Evolutionary conservation across 192 early-diverging fungal species (phyloP).

Genomic region (Linnemannia hyalina): DNA sequence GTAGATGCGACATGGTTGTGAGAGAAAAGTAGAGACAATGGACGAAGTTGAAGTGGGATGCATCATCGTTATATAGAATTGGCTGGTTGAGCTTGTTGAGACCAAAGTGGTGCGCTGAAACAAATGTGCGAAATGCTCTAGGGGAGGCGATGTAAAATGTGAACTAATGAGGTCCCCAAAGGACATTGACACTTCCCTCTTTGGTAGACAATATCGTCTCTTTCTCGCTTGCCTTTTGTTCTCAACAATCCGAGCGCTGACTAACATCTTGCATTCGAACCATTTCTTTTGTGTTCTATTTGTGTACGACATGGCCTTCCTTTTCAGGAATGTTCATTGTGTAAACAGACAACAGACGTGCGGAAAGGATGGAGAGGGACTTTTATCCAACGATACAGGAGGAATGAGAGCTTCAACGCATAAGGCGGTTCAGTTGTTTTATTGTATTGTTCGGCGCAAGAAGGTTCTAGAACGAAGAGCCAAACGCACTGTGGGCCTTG

Average conservation of each 20-base stretch:
- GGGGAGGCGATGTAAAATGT: background rate
- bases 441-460: background rate
- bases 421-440: background rate
- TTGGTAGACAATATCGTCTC: background rate
- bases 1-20: background rate
- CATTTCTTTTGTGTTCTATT: background rate
- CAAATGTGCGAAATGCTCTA: background rate
- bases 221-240: background rate
- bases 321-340: background rate
- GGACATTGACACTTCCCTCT: background rate
- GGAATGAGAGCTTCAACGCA: background rate
- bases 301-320: background rate
- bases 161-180: background rate
- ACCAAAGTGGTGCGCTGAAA: background rate
- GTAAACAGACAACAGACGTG: background rate
- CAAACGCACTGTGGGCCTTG: slow-evolving; percentile 66
- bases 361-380: background rate
- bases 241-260: background rate
- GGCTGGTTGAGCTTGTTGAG: background rate
- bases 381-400: too few species aligned
- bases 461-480: slow-evolving; percentile 4
- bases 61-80: too few species aligned
- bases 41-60: background rate
- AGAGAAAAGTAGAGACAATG: background rate
- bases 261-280: background rate